Percentiles rank a stretch among this genome's conserved stretches.
These are phyloP conservation scores for Ascocoryne sarcoides DNA, from an alignment of 2,329 filamentous ascomycete species.

Conservation along the genomic window DNA sequence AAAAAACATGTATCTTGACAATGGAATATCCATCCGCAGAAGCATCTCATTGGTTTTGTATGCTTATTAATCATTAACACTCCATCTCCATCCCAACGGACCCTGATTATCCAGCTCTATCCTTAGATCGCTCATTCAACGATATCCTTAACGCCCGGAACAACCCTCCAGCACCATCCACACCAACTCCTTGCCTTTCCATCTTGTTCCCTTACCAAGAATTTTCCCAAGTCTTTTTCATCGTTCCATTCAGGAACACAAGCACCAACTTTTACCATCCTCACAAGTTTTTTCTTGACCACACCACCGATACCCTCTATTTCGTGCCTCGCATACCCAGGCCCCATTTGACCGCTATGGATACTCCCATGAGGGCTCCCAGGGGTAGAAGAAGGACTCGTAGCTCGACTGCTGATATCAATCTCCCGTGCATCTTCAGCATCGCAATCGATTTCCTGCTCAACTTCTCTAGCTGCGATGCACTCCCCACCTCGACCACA, in stretches of 20 bases:
- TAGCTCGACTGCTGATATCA: conserved; percentile 14
- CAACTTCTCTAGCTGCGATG: conserved; percentile 65
- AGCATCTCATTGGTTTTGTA: no score
- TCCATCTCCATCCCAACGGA: no score
- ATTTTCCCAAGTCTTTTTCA: conserved; percentile 56
- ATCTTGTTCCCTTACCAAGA: conserved; percentile 60
- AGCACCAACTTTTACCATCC: conserved; percentile 70
- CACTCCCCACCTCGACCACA: conserved; percentile 75
- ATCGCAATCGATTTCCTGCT: conserved; percentile 79
- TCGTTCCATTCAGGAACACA: conserved; percentile 76
- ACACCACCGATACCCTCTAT: conserved; percentile 85
- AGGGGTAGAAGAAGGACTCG: conserved; percentile 17
- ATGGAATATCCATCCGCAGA: no score
- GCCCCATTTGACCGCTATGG: conserved; percentile 35
- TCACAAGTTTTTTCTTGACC: conserved; percentile 81
- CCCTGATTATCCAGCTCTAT: conserved; percentile 3
- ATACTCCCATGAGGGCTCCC: conserved; percentile 9
- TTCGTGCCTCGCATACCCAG: conserved; percentile 78
- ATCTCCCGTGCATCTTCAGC: conserved; percentile 55
- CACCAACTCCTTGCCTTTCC: conserved; percentile 75
- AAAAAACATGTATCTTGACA: no score
- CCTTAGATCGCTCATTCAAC: neutral
- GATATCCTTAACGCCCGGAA: conserved; percentile 47
- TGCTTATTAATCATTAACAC: no score
- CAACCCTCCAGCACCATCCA: conserved; percentile 77